Conservation (phyloP, 495 filamentous ascomycete genomes). For the Astrocystis sublimbata region DNA sequence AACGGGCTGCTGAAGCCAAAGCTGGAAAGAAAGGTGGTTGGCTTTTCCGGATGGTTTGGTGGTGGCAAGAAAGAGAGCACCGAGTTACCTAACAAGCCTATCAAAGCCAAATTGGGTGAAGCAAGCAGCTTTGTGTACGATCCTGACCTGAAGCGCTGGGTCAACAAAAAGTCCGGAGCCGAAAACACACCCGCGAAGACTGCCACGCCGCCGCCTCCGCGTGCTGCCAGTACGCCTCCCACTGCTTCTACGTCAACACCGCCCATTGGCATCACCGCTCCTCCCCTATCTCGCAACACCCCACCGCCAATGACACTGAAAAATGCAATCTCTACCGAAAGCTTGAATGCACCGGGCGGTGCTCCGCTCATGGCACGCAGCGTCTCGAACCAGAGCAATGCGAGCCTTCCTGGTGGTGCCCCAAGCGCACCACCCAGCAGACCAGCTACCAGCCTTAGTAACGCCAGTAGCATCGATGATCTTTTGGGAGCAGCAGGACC, state of each 20-base stretch:
- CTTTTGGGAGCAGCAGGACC: slow-evolving; percentile 68
- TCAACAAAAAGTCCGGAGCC: slow-evolving; percentile 88
- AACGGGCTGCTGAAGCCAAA: slow-evolving; percentile 36
- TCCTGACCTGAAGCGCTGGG: slow-evolving; percentile 91
- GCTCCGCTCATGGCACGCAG: slow-evolving; percentile 50
- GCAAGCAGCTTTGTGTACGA: slow-evolving; percentile 93
- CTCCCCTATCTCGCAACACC: slow-evolving; percentile 33
- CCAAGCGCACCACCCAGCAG: slow-evolving; percentile 48
- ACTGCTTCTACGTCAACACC: slow-evolving; percentile 27
- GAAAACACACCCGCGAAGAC: slow-evolving; percentile 49
- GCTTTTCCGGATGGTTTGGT: slow-evolving; percentile 79
- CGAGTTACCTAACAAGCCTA: slow-evolving; percentile 62
- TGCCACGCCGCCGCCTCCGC: slow-evolving; percentile 53
- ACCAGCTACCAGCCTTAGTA: slow-evolving; percentile 69
- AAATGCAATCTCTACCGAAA: slow-evolving; percentile 31
- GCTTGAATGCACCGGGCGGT: slow-evolving; percentile 28
- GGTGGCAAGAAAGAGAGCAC: slow-evolving; percentile 66
- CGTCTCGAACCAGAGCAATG: slow-evolving; percentile 41
- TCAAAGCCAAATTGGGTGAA: slow-evolving; percentile 93
- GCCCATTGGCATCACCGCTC: slow-evolving; percentile 27
- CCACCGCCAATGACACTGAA: slow-evolving; percentile 27
- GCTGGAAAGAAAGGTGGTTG: slow-evolving; percentile 65
- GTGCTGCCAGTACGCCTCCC: slow-evolving; percentile 40
- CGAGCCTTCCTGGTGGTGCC: slow-evolving; percentile 34
- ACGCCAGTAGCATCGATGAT: slow-evolving; percentile 84